Evolutionary conservation across 2,329 filamentous ascomycete species (phyloP).

Genomic region (Cladorrhinum sp.): DNA sequence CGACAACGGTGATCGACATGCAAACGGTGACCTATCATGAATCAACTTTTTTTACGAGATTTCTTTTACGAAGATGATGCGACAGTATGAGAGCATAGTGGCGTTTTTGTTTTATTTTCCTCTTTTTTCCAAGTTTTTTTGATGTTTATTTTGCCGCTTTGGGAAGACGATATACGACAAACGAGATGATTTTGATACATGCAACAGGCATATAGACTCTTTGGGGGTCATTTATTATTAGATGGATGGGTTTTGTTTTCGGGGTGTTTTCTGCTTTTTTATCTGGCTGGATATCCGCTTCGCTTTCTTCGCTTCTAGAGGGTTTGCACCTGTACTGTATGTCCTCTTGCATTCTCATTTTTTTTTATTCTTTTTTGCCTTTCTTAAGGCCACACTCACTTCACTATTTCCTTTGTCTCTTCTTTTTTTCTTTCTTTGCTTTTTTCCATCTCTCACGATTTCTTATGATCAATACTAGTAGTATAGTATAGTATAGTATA

Average conservation of each 20-base stretch:
- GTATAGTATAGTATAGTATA: too few relatives aligned
- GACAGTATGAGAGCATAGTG: slow-evolving; percentile 1
- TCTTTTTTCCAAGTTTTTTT: background rate
- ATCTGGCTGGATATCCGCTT: too few relatives aligned
- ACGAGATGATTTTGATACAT: background rate
- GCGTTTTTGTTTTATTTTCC: background rate
- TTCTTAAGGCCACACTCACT: background rate
- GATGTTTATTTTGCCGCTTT: background rate
- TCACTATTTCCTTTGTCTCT: background rate
- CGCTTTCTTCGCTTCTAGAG: too few relatives aligned
- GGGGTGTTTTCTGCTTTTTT: too few relatives aligned
- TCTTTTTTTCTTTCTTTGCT: background rate
- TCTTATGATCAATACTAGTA: background rate
- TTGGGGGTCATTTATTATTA: too few relatives aligned
- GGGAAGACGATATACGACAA: background rate
- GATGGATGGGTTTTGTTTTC: too few relatives aligned
- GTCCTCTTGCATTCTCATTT: background rate
- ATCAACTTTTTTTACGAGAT: background rate
- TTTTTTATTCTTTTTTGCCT: background rate
- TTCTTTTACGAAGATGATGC: background rate
- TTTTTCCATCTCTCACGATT: background rate
- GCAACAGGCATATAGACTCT: too few relatives aligned
- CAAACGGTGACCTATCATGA: too few relatives aligned
- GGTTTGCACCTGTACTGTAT: background rate
- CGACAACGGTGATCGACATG: background rate